Percentiles rank a stretch among this genome's conserved stretches.
Conservation (phyloP, 78 protist species). For the Tieghemostelium lacteum region DNA sequence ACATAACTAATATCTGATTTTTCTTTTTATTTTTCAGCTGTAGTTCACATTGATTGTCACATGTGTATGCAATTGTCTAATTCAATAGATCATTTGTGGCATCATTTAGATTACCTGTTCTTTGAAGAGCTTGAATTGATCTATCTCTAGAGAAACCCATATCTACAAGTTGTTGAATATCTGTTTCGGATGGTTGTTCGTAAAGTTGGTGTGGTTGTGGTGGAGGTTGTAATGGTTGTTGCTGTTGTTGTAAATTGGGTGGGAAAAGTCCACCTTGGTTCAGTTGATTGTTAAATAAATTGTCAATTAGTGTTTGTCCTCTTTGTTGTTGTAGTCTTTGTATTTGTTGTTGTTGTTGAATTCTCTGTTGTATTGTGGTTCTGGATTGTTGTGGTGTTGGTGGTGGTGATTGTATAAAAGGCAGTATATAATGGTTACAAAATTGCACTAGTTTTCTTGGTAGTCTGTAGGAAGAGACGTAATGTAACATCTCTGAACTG, state of each 20-base stretch:
- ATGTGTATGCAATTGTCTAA: no score
- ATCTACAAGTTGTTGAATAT: conserved; percentile 9
- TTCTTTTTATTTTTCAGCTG: no score
- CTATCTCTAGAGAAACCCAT: conserved; percentile 47
- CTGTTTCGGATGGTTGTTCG: conserved; percentile 49
- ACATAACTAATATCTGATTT: no score
- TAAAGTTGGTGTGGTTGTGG: no score
- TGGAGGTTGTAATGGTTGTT: background rate
- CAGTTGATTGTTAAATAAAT: background rate
- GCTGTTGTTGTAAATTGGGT: background rate
- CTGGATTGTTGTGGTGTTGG: background rate
- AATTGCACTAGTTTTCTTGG: conserved; percentile 2
- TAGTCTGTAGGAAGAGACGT: background rate
- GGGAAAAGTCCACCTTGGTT: no score
- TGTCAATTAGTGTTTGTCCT: background rate
- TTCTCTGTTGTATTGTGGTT: conserved; percentile 21
- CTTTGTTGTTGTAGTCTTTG: conserved; percentile 2
- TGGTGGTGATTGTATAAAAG: conserved; percentile 11
- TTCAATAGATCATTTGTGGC: background rate
- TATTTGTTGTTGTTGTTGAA: conserved; percentile 1
- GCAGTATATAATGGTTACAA: conserved; percentile 4
- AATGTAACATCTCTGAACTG: background rate
- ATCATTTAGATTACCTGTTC: conserved; percentile 48
- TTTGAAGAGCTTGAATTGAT: conserved; percentile 18
- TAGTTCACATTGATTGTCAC: no score